Evolutionary conservation across 2,329 filamentous ascomycete species (phyloP), one percentile per base, ranked within the genome.

Genomic region (Sclerotinia trifoliorum): DNA sequence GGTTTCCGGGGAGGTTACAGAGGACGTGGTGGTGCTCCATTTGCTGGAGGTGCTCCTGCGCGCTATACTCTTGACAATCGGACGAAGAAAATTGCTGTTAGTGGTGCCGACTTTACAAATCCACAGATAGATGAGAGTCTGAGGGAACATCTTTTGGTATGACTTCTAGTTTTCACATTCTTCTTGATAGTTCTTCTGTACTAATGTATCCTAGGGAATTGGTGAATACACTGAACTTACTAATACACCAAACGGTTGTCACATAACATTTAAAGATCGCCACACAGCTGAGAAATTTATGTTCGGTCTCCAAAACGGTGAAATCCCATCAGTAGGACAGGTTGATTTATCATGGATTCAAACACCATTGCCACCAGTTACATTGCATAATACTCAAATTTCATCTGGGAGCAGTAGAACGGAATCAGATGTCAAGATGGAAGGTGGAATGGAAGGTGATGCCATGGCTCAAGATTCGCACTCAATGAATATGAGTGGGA

Each of bases 1-100:
- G 81, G 80, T 2, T 76, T 77, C 32, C 77, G 82, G 61, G 82
- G 83, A 17, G 79, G 80, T 0, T 81, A 80, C 67, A 77, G 81
- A 56, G 83, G 83, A 44, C 81, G 83, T 64, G 83, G 84, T 58
- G 79, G 79, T 73, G 72, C 71, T 6, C 70, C 75, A 13, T 75
- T 77, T 66, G 69, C 71, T 8, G 71, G 75, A 26, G 73, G 80
- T 39, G 56, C 65, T 24, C 65, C 52, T 15, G 80, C 80, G 7
- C 75, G 84, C 44, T 90, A 89, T 72, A 89, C 89, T 24, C 82
- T 95, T 29, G 92, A 95, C 75, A 93, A 94, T 77, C 83, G 92
- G 56, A 89, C 92, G 0, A 90, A 86, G 76, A 88, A 84, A 70
- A 81, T 95, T 13, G 83, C 85, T 7, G 79, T 94, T 32, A 82